A percentile compares a stretch with the other conserved stretches of the same genome.
phyloP scores from a whole-genome alignment of 2,329 filamentous ascomycete genomes.

The Xylariaceae sp. region DNA sequence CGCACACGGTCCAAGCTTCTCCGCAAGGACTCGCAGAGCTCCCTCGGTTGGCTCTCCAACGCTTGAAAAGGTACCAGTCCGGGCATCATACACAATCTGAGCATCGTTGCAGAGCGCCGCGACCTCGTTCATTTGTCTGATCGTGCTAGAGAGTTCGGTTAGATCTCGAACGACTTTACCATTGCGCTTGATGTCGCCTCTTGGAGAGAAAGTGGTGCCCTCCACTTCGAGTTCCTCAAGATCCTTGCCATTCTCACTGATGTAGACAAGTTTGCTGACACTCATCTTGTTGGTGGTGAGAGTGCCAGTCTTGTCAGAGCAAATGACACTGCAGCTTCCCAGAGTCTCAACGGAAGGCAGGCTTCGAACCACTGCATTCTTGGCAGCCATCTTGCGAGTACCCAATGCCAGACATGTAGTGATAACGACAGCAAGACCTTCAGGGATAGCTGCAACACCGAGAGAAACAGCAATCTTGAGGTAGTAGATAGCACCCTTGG shows the following conservation, averaged over 20 bases:
- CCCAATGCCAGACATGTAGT: slow-evolving; percentile 96
- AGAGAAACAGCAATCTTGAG: slow-evolving; percentile 98
- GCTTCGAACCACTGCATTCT: slow-evolving; percentile 95
- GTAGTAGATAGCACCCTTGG: slow-evolving; percentile 98
- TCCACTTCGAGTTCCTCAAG: slow-evolving; percentile 85
- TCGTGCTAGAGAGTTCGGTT: slow-evolving; percentile 65
- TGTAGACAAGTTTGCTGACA: slow-evolving; percentile 84
- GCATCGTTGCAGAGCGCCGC: slow-evolving; percentile 85
- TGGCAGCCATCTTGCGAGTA: slow-evolving; percentile 97
- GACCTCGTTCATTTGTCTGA: slow-evolving; percentile 70
- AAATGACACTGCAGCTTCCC: slow-evolving; percentile 98
- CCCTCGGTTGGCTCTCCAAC: slow-evolving; percentile 96
- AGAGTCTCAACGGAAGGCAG: slow-evolving; percentile 95
- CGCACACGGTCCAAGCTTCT: slow-evolving; percentile 87
- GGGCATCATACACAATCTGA: slow-evolving; percentile 72
- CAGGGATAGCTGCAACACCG: slow-evolving; percentile 94
- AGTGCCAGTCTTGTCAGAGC: slow-evolving; percentile 98
- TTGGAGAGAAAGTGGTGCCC: slow-evolving; percentile 86
- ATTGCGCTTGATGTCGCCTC: slow-evolving; percentile 64
- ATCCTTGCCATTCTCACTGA: slow-evolving; percentile 66
- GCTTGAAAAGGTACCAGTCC: slow-evolving; percentile 67
- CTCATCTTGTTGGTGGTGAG: slow-evolving; percentile 99
- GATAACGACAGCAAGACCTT: slow-evolving; percentile 95
- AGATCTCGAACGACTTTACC: slow-evolving; percentile 66
- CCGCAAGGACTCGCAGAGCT: slow-evolving; percentile 80